Evolutionary conservation across 352 stramenopile species (phyloP).

Genomic region (Globisporangium iwayamae): DNA sequence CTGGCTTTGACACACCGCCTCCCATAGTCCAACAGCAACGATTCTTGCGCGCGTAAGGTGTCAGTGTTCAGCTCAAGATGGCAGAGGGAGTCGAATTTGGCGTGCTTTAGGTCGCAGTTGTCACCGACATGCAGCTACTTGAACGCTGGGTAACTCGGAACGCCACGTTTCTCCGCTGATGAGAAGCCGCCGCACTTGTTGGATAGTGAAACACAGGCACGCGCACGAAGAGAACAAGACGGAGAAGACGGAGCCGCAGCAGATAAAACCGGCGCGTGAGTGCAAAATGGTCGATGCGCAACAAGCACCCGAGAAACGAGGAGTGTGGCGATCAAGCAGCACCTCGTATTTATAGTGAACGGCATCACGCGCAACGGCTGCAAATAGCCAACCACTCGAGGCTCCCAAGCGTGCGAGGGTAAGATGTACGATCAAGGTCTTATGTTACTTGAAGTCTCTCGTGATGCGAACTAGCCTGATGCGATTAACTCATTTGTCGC

Average conservation of each 20-base stretch:
- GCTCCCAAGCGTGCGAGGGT: not conserved
- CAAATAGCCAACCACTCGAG: conserved; percentile 1
- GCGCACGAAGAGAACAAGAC: not conserved
- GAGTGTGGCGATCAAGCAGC: not conserved
- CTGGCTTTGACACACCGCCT: conserved; percentile 29
- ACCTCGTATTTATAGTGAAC: not conserved
- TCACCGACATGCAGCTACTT: conserved; percentile 9
- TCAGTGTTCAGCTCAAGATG: not conserved
- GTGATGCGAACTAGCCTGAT: not conserved
- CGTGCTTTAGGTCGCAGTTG: not conserved
- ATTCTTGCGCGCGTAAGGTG: not conserved
- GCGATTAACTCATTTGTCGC: not conserved
- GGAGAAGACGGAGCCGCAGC: not conserved
- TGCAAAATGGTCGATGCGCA: not conserved
- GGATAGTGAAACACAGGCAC: not conserved
- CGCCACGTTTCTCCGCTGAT: not conserved
- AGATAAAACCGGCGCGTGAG: not conserved
- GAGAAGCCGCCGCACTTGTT: not conserved
- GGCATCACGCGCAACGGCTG: not conserved
- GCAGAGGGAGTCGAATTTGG: not conserved
- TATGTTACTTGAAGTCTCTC: conserved; percentile 2
- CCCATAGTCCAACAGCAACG: conserved; percentile 26
- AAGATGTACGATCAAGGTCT: not conserved
- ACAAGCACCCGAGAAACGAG: not conserved
- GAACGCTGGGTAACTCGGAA: not conserved